A percentile compares a stretch with the other conserved stretches of the same genome.
These are phyloP conservation scores for Toxicodendron radicans DNA, from an alignment of 345 rosid species.

Conservation along the genomic window DNA sequence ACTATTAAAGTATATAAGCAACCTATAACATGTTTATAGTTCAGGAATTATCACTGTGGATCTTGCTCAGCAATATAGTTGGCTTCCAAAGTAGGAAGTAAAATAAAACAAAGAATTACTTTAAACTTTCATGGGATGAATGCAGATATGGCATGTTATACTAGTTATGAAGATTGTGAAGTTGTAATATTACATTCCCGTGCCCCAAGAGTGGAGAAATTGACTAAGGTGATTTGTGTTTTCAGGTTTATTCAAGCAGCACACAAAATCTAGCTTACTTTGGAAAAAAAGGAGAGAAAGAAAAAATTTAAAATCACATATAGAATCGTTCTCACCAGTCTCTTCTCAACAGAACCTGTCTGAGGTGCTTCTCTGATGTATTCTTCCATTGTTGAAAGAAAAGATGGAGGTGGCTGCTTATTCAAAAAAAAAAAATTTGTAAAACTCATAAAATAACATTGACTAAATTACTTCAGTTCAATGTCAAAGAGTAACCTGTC, in stretches of 20 bases:
- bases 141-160: not conserved
- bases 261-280: not conserved
- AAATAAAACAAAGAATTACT: not conserved
- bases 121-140: not conserved
- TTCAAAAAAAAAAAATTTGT: slow-evolving; percentile 5
- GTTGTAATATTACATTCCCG: not conserved
- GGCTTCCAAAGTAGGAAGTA: not conserved
- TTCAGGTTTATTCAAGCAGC: not conserved
- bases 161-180: not conserved
- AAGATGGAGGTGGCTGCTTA: slow-evolving; percentile 90
- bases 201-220: not conserved
- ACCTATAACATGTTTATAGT: not conserved
- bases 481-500: slow-evolving; percentile 60
- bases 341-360: slow-evolving; percentile 59
- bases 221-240: not conserved
- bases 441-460: slow-evolving; percentile 8
- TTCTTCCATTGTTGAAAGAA: slow-evolving; percentile 95
- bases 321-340: slow-evolving; percentile 51
- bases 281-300: not conserved
- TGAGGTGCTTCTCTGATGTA: slow-evolving; percentile 95
- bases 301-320: not conserved
- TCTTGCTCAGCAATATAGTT: not conserved
- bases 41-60: not conserved
- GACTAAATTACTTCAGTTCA: not conserved
- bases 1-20: not conserved